A percentile compares a stretch with the other conserved stretches of the same genome.
Evolutionary conservation across 306 rosid species (phyloP).

Genomic region (Crataegus laevigata): DNA sequence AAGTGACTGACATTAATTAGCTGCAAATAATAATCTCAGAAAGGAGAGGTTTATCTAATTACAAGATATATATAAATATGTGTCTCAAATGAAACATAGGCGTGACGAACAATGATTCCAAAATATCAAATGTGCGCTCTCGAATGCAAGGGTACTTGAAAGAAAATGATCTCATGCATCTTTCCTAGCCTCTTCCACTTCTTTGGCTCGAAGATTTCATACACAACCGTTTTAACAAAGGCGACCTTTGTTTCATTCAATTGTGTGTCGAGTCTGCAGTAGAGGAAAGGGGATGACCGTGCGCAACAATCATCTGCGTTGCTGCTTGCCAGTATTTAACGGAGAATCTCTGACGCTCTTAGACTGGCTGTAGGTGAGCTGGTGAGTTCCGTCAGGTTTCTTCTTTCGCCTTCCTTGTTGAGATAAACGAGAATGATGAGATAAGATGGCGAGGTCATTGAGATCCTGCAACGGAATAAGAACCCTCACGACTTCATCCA

Average conservation of each 20-base stretch:
- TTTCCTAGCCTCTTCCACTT: slow-evolving; percentile 31
- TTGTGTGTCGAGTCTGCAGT: slow-evolving; percentile 5
- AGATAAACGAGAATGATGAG: slow-evolving; percentile 65
- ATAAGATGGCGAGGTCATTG: slow-evolving; percentile 70
- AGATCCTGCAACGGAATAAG: slow-evolving; percentile 77
- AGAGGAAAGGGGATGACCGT: slow-evolving; percentile 24
- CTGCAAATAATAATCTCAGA: slow-evolving; percentile 29
- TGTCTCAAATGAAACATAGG: slow-evolving; percentile 44
- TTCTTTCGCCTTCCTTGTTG: slow-evolving; percentile 82
- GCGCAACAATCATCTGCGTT: slow-evolving; percentile 34
- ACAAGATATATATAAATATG: slow-evolving; percentile 30
- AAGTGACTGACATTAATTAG: slow-evolving; percentile 31
- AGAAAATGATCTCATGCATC: slow-evolving; percentile 24
- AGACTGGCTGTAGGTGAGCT: slow-evolving; percentile 56
- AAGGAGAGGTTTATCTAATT: slow-evolving; percentile 40
- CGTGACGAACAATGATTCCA: slow-evolving; percentile 25
- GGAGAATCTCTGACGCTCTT: slow-evolving; percentile 77
- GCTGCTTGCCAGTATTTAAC: slow-evolving; percentile 65
- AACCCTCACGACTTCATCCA: slow-evolving; percentile 87
- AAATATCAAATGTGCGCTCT: slow-evolving; percentile 47
- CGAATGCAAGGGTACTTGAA: slow-evolving; percentile 11
- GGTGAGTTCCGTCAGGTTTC: slow-evolving; percentile 67
- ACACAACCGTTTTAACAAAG: slow-evolving; percentile 35
- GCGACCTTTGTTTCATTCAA: slow-evolving; percentile 31
- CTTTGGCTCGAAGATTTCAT: slow-evolving; percentile 35